Evolutionary conservation across 148 eudicot genomes (phyloP), one percentile per base, ranked within the genome.

Genomic region (Rhododendron ovatum): DNA sequence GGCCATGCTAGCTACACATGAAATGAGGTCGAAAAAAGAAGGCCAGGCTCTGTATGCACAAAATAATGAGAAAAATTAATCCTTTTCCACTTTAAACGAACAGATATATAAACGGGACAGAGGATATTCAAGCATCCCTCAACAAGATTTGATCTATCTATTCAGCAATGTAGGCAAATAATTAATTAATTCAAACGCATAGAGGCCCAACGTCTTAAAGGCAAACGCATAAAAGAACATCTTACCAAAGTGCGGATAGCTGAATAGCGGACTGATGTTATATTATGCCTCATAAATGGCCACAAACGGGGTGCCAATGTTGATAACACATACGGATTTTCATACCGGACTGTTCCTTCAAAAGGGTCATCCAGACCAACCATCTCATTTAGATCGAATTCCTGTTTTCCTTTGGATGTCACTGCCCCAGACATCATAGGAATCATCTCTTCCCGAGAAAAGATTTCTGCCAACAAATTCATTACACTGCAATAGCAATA

Each of bases 201-300:
- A 73, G 79, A 22, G 14, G 3, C 55, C 48, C 0, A 15, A 84
- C 20, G 3, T 8, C 12, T 8, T 39, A 51, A 50, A 73, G 2
- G 39, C 3, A 39, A 84, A 26, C 14, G 7, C 30, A 51, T 7
- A 65, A 35, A 65, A 74, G 43, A 41, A 61, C 75, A 76, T 78
- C 67, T 80, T 92, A 92, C 94, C 90, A 92, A 83, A 82, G 99
- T 97, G 88, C 99, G 93, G 82, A 97, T 95, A 63, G 99, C 99
- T 81, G 99, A 95, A 89, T 90, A 91, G n/a, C 99, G 98, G 83
- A 97, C 99, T 33, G 99, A 95, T 77, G 96, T 93, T 83, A 97
- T 97, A 88, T 92, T 97, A 88, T 97, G 99, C 84, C 99, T 92
- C 99, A 97, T 97, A 88, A 97, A 97, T 65, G 98, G 99, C 99